These are phyloP conservation scores for Neonectria magnoliae DNA, from an alignment of 2,329 filamentous ascomycete species.

Conservation along the genomic window DNA sequence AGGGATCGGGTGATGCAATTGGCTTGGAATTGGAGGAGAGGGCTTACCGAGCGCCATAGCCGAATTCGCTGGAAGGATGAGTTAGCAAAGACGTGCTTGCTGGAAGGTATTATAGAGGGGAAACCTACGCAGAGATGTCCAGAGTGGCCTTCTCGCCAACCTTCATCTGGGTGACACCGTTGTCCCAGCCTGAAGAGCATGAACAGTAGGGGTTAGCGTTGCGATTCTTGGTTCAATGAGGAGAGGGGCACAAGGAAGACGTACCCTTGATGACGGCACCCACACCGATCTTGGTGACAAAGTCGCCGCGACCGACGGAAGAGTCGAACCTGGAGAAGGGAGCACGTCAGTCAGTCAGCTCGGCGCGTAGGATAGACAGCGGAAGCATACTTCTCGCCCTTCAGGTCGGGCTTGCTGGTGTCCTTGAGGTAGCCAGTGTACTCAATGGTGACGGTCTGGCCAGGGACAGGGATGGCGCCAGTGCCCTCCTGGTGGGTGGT, in stretches of 20 bases:
- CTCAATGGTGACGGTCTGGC: conserved; percentile 84
- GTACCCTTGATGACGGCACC: conserved; percentile 88
- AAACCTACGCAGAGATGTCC: neutral
- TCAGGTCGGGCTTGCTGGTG: conserved; percentile 64
- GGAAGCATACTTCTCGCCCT: conserved; percentile 76
- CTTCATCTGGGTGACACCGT: conserved; percentile 87
- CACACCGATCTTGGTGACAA: conserved; percentile 81
- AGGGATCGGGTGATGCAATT: conserved; percentile 57
- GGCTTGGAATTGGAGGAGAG: conserved; percentile 13
- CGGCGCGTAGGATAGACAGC: neutral
- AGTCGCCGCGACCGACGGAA: conserved; percentile 80
- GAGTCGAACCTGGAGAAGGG: conserved; percentile 81
- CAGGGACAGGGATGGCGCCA: conserved; percentile 67
- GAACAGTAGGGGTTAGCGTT: neutral
- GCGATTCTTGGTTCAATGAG: neutral
- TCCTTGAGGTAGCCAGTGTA: conserved; percentile 92
- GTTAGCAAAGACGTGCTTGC: conserved; percentile 28
- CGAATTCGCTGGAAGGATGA: conserved; percentile 63
- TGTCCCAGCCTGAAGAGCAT: conserved; percentile 88
- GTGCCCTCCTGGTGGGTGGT: conserved; percentile 69
- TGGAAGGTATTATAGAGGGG: neutral
- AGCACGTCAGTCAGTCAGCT: conserved; percentile 19
- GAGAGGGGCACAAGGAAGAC: conserved; percentile 7
- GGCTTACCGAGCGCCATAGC: conserved; percentile 69
- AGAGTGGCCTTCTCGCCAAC: conserved; percentile 90